Percentiles rank a stretch among this genome's conserved stretches.
phyloP scores from a whole-genome alignment of 345 rosid genomes.

The Eucalyptus pauciflora region DNA sequence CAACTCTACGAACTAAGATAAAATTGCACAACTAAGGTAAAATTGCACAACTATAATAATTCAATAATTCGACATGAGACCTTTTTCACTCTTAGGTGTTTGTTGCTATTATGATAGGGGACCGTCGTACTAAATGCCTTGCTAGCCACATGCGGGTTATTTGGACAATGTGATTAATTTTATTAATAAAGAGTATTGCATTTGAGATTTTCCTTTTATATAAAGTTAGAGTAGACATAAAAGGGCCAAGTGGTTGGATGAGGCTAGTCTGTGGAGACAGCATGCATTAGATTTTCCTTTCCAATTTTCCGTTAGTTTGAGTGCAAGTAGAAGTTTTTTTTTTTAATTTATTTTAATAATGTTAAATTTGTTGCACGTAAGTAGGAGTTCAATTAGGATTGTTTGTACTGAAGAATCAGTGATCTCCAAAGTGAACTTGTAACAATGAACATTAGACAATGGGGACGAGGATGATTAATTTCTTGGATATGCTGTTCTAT shows the following conservation, averaged over 20 bases:
- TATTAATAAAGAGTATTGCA: too few relatives aligned
- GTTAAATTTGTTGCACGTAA: neutral
- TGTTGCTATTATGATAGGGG: neutral
- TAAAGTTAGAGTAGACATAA: too few relatives aligned
- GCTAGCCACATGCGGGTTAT: neutral
- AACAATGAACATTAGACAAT: neutral
- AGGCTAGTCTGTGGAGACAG: too few relatives aligned
- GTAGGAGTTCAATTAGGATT: neutral
- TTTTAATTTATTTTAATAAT: too few relatives aligned
- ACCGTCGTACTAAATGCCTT: accelerated
- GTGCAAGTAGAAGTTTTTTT: too few relatives aligned
- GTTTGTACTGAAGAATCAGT: neutral
- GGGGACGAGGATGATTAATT: neutral
- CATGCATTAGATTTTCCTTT: too few relatives aligned
- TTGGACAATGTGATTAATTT: neutral
- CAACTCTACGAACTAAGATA: neutral
- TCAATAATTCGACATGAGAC: neutral
- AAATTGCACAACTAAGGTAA: too few relatives aligned
- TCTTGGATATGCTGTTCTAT: too few relatives aligned
- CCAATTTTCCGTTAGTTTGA: too few relatives aligned
- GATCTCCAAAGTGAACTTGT: neutral
- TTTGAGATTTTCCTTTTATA: too few relatives aligned
- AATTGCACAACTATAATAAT: too few relatives aligned
- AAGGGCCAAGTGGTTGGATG: too few relatives aligned
- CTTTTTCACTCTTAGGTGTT: neutral